These are phyloP conservation scores for Neobulgaria alba DNA, from an alignment of 2,329 filamentous ascomycete genomes.

Conservation along the genomic window DNA sequence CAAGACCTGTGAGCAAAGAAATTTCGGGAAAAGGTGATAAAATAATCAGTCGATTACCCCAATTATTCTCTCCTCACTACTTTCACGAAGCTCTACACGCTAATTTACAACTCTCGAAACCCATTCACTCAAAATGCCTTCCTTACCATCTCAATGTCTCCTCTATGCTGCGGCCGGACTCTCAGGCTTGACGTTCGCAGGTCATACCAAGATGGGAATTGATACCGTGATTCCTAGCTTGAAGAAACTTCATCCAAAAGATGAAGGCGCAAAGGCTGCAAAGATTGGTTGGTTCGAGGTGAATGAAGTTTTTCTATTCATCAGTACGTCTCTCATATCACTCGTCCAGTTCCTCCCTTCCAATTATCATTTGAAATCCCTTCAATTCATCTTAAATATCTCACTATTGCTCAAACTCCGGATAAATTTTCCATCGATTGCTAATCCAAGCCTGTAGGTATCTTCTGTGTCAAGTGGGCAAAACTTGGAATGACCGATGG, in stretches of 20 bases:
- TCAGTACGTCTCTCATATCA: no score
- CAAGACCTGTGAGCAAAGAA: no score
- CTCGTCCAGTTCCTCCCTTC: no score
- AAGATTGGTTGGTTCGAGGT: conserved; percentile 15
- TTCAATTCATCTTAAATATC: no score
- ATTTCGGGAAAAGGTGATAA: no score
- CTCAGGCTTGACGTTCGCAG: conserved; percentile 2
- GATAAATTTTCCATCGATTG: background rate
- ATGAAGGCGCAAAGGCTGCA: conserved; percentile 6
- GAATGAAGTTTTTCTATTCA: conserved; percentile 8
- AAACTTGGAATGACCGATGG: conserved; percentile 7
- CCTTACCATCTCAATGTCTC: no score
- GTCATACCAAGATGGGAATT: conserved; percentile 15
- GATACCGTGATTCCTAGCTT: conserved; percentile 10
- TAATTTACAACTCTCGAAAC: no score
- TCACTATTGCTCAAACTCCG: no score
- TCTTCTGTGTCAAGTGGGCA: conserved; percentile 13
- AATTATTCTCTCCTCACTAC: no score
- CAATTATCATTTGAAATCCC: background rate
- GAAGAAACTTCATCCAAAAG: background rate
- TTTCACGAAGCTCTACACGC: no score
- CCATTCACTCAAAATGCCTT: no score
- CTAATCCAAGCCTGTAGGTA: conserved; percentile 1
- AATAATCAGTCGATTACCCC: no score
- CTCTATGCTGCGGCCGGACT: conserved; percentile 10